Evolutionary conservation across 345 rosid genomes (phyloP), one percentile per base, ranked within the genome.

Genomic region (Syzygium grande): DNA sequence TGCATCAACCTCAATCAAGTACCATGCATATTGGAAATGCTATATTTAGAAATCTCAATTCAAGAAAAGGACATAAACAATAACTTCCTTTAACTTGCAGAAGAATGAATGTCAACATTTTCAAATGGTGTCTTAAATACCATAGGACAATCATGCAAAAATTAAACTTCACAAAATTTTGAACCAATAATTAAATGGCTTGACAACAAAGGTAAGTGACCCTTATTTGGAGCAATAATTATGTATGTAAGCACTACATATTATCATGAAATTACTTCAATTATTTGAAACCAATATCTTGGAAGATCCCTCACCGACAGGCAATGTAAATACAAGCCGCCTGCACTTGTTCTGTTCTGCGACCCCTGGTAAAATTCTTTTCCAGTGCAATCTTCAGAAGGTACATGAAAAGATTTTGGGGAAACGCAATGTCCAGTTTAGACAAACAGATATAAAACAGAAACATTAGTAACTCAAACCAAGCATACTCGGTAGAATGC

Each of bases 301-400:
- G 49, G 80, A 80, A 84, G 88, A 88, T 51, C 85, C 61, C 93
- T 92, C 89, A 97, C 99, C 99, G 93, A 88, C 99, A 98, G 38
- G 98, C 96, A 93, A 95, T 94, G 90, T 98, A 98, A 84, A 98
- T 96, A 87, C 99, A 98, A 78, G 98, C 93, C 88, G 96, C 94
- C 85, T 94, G 94, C 30, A 96, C 99, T 88, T 93, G 97, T 59
- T 98, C 98, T 43, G 95, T 91, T 89, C 95, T 95, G 51, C 99
- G 98, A 49, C 98, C 98, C 89, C 90, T 92, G 0, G 99, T 98
- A 88, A 96, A 96, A 91, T 93, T 94, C 80, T 93, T 91, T 51
- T 94, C 96, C 90, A 94, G 94, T 65, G 98, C 99, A 88, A 95
- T 88, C 99, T 96, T 89, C 89, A 90, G 65, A 90, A 68, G 84